A percentile compares a stretch with the other conserved stretches of the same genome.
phyloP scores from a whole-genome alignment of 2,329 filamentous ascomycete genomes.

The Colletotrichum coccodes region DNA sequence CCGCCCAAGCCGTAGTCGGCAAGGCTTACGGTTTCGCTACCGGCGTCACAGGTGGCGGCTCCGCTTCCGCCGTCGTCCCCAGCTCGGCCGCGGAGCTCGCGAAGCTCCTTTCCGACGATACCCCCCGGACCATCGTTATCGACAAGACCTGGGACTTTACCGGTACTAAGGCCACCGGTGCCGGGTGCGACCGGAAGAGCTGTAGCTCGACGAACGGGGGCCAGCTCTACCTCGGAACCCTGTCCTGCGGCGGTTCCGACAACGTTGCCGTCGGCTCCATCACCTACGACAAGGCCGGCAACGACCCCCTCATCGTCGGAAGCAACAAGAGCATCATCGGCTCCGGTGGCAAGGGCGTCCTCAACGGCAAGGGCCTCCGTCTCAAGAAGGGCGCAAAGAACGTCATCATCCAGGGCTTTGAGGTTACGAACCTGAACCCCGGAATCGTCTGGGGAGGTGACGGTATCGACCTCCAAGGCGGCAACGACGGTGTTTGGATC shows the following conservation, averaged over 20 bases:
- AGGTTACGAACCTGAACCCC: slow-evolving; percentile 55
- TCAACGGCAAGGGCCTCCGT: slow-evolving; percentile 53
- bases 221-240: slow-evolving; percentile 34
- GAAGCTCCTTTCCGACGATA: slow-evolving; percentile 39
- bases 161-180: slow-evolving; percentile 36
- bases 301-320: slow-evolving; percentile 36
- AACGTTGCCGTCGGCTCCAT: slow-evolving; percentile 39
- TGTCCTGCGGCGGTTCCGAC: slow-evolving; percentile 16
- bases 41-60: slow-evolving; percentile 62
- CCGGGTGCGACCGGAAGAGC: slow-evolving; percentile 39
- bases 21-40: slow-evolving; percentile 43
- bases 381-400: slow-evolving; percentile 55
- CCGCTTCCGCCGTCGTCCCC: slow-evolving; percentile 54
- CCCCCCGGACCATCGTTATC: slow-evolving; percentile 38
- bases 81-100: slow-evolving; percentile 55
- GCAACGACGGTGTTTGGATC: slow-evolving; percentile 45
- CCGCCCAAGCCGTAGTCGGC: slow-evolving; percentile 41
- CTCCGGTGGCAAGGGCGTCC: slow-evolving; percentile 37
- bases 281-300: slow-evolving; percentile 40
- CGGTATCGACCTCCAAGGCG: slow-evolving; percentile 39
- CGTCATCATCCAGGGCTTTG: slow-evolving; percentile 62
- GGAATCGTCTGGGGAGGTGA: slow-evolving; percentile 51
- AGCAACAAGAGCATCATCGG: slow-evolving; percentile 43
- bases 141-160: slow-evolving; percentile 41
- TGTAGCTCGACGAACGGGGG: slow-evolving; percentile 37